Conservation (phyloP, 345 rosid genomes). For the Geranium brycei region DNA sequence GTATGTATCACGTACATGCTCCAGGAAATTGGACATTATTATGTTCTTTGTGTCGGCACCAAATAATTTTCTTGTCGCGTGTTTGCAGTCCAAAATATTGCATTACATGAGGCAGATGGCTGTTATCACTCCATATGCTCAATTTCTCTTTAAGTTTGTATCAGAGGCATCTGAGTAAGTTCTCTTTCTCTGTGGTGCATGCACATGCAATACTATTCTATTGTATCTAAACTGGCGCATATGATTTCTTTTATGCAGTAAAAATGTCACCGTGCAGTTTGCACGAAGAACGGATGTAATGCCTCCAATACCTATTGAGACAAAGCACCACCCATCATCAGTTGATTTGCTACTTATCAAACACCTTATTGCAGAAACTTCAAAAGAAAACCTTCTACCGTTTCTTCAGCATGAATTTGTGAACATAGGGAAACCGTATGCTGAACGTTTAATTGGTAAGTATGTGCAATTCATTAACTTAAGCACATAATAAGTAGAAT, state of each 20-base stretch:
- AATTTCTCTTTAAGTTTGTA: constrained; percentile 70
- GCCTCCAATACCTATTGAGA: constrained; percentile 93
- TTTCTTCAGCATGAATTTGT: constrained; percentile 96
- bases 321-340: constrained; percentile 93
- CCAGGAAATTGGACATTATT: no score
- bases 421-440: constrained; percentile 64
- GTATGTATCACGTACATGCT: constrained; percentile 24
- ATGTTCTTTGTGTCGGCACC: neutral
- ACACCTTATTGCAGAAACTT: constrained; percentile 77
- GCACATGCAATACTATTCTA: neutral
- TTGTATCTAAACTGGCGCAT: neutral
- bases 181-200: constrained; percentile 18
- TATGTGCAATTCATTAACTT: neutral
- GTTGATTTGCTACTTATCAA: constrained; percentile 89
- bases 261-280: constrained; percentile 72
- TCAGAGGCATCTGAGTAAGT: constrained; percentile 66
- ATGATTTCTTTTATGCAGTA: constrained; percentile 29
- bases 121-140: constrained; percentile 91
- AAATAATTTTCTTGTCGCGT: constrained; percentile 11
- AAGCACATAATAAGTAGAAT: neutral
- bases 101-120: constrained; percentile 99
- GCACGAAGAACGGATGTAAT: constrained; percentile 84
- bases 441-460: constrained; percentile 77
- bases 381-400: constrained; percentile 69
- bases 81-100: constrained; percentile 80